Evolutionary conservation across 345 rosid species (phyloP).

Genomic region (Moricandia arvensis): DNA sequence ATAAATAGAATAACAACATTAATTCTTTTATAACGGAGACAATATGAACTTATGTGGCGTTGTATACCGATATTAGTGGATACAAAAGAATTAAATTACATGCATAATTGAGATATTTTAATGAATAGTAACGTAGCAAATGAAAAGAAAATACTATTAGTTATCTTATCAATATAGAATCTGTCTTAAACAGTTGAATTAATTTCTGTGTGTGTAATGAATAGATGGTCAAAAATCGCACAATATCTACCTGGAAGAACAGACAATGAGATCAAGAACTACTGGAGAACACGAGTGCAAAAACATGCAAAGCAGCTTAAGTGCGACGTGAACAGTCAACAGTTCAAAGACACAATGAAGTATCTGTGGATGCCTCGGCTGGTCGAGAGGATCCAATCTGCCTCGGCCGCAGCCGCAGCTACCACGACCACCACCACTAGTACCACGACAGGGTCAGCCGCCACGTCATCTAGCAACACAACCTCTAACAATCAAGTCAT

Average conservation of each 20-base stretch:
- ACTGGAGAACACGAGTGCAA: slow-evolving; percentile 97
- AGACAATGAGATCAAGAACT: slow-evolving; percentile 93
- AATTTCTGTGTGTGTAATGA: neutral
- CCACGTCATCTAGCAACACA: slow-evolving; percentile 38
- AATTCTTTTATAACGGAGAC: neutral
- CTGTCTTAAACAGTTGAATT: neutral
- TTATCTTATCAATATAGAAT: neutral
- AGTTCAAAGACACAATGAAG: slow-evolving; percentile 80
- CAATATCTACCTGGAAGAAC: slow-evolving; percentile 90
- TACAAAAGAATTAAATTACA: neutral
- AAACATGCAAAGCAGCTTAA: slow-evolving; percentile 86
- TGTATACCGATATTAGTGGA: neutral
- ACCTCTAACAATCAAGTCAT: slow-evolving; percentile 30
- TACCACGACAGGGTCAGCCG: slow-evolving; percentile 29
- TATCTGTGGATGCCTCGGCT: slow-evolving; percentile 89
- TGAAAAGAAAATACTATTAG: neutral
- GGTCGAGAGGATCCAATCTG: slow-evolving; percentile 82
- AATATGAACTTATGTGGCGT: neutral
- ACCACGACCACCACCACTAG: slow-evolving; percentile 29
- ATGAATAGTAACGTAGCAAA: neutral
- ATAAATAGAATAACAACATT: neutral
- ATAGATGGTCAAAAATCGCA: slow-evolving; percentile 95
- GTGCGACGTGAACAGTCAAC: slow-evolving; percentile 84
- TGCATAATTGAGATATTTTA: neutral
- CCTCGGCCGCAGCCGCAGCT: slow-evolving; percentile 25